Evolutionary conservation across 768 basidiomycete species (phyloP), one percentile per base, ranked within the genome.

Genomic region (Chalciporus piperatus): DNA sequence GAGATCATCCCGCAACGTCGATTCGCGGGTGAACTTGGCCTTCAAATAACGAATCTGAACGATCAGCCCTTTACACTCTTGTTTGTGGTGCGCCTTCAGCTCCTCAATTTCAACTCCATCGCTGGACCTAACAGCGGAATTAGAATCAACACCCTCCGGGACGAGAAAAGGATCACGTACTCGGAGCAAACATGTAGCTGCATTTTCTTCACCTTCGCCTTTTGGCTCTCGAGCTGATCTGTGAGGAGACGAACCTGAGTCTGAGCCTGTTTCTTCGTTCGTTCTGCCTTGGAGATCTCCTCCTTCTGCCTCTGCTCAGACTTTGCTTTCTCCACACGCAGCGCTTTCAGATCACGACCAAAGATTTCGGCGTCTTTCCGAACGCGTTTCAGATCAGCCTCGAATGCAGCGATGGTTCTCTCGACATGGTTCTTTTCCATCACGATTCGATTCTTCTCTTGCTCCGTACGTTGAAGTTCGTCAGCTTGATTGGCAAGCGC

Each of bases 1-100:
- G 41, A 98, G 75, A 59, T 84, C 85, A 52, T 75, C 76, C 30
- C 96, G 81, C 75, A 97, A 81, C 1, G 77, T 76, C 10, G 85
- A 81, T 71, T 99, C 97, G 22, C 96, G 80, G 3, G 82, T 87
- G 69, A 86, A 95, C 64, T 92, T 92, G 48, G 89, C 87, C 67
- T 98, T 96, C 59, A 98, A 76, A 70, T 97, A 98, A 38, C 78
- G 80, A 52, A 97, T 92, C 67, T 97, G 92, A 8, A 91, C 82
- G 44, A 98, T 84, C 17, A 98, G 74, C 9, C 92, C 92, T 64
- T 93, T 94, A 74, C 89, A 88, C 65, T 98, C 93, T 55, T 83
- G 81, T 56, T 88, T 90, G 64, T 93, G 91, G 66, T 83, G 84
- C 3, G 71, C 59, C 57, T 78, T 84, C 56, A 90, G 61, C 12